Evolutionary conservation across 164 flowering plant species (phyloP), one percentile per base, ranked within the genome.

Genomic region (Liquidambar formosana): DNA sequence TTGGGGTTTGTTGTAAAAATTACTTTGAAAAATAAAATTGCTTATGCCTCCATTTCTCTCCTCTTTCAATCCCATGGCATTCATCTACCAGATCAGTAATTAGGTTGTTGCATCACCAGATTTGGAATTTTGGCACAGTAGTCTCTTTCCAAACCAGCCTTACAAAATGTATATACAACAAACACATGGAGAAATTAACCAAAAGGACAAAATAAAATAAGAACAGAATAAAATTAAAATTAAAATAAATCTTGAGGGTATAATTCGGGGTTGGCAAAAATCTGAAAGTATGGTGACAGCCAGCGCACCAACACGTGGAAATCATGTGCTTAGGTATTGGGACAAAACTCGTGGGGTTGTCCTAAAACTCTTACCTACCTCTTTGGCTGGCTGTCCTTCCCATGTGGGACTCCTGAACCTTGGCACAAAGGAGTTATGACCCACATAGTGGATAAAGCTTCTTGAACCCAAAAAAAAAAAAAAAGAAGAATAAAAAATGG

Each of bases 321-420:
- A 44, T 72, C 77, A 80, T 77, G 83, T 80, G 80, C 73, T 72
- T 75, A 67, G 80, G 78, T 72, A 73, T 14, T 12, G 72, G 72
- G 51, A 59, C 67, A 46, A 25, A 69, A 67, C 66, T 71, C 65
- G 66, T 48, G 71, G 72, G 74, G 44, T 43, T 19, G 63, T 69
- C 69, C 70, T 63, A 69, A 52, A 46, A 16, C 8, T n/a, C 53
- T 67, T 64, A 79, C 59, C 66, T 62, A 45, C 77, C 74, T 71
- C 70, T 65, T 69, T 75, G 76, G 72, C 73, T 67, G 74, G 76
- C 67, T 65, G 68, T 25, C 76, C 66, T 71, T 54, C 69, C 71
- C 77, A 76, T 73, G 74, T 72, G 75, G 64, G 77, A 15, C 61
- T 71, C 72, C 13, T 58, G 41, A 26, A 57, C 54, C 76, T 28